Percentiles rank a stretch among this genome's conserved stretches.
These are phyloP conservation scores for Agaricus blazei DNA, from an alignment of 768 basidiomycete genomes.

Conservation along the genomic window DNA sequence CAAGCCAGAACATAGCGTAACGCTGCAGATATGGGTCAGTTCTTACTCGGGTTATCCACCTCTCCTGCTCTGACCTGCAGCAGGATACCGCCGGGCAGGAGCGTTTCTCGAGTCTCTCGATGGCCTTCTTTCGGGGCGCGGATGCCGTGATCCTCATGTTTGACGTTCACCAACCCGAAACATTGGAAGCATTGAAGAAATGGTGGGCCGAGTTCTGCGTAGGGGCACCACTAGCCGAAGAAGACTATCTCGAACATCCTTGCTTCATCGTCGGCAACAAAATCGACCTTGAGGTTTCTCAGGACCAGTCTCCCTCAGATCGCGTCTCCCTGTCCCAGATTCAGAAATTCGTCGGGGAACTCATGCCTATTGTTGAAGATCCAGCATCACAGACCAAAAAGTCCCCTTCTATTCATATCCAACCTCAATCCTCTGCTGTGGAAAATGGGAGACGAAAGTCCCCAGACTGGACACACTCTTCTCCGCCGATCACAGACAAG, in stretches of 20 bases:
- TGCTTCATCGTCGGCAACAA: slow-evolving; percentile 80
- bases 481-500: slow-evolving; percentile 36
- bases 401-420: slow-evolving; percentile 10
- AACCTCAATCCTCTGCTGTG: slow-evolving; percentile 13
- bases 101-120: slow-evolving; percentile 76
- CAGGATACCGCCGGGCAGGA: slow-evolving; percentile 89
- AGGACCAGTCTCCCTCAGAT: slow-evolving; percentile 13
- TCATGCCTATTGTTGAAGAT: slow-evolving; percentile 37
- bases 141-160: slow-evolving; percentile 81
- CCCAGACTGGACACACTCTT: slow-evolving; percentile 39
- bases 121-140: slow-evolving; percentile 81
- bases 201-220: slow-evolving; percentile 82
- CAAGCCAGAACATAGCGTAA: slow-evolving; percentile 49
- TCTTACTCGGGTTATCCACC: slow-evolving; percentile 4
- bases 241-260: slow-evolving; percentile 58
- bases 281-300: slow-evolving; percentile 43
- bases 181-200: slow-evolving; percentile 50
- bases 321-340: slow-evolving; percentile 39
- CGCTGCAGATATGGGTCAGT: slow-evolving; percentile 58
- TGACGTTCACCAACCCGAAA: slow-evolving; percentile 65
- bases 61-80: background rate
- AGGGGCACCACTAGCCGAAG: slow-evolving; percentile 61
- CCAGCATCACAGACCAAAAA: background rate
- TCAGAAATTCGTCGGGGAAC: slow-evolving; percentile 46
- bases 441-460: background rate